phyloP scores from a whole-genome alignment of 331 rosid species.

The Pyrus hybrid region DNA sequence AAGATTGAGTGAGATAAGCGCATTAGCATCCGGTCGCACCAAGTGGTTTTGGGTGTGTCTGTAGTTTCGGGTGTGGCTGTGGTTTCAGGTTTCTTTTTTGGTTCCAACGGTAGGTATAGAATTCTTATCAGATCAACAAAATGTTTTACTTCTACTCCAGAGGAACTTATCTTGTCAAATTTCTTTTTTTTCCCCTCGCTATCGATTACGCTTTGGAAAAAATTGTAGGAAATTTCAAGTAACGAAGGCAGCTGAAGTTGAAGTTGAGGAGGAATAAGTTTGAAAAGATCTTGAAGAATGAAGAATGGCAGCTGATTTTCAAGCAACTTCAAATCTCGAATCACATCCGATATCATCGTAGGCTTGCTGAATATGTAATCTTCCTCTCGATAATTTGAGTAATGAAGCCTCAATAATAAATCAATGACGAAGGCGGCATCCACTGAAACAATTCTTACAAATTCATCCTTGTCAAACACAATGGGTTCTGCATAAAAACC shows the following conservation, averaged over 20 bases:
- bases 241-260: neutral
- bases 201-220: neutral
- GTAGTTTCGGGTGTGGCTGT: too few species aligned
- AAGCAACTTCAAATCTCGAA: neutral
- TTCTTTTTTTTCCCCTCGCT: neutral
- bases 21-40: too few species aligned
- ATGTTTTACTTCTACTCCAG: neutral
- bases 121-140: slow-evolving; percentile 15
- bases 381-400: too few species aligned
- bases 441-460: slow-evolving; percentile 11
- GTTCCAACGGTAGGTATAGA: neutral
- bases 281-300: neutral
- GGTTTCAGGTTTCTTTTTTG: neutral
- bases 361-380: neutral
- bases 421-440: slow-evolving; percentile 18
- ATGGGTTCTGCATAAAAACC: slow-evolving; percentile 14
- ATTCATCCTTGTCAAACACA: neutral
- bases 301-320: slow-evolving; percentile 31
- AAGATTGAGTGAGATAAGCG: too few species aligned
- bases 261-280: too few species aligned
- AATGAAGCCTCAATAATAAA: neutral
- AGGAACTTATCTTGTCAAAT: too few species aligned
- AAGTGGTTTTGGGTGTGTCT: too few species aligned
- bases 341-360: neutral
- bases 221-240: neutral